These are phyloP conservation scores for Lentinus polychrous DNA, from an alignment of 1,284 basidiomycete species.

Conservation along the genomic window DNA sequence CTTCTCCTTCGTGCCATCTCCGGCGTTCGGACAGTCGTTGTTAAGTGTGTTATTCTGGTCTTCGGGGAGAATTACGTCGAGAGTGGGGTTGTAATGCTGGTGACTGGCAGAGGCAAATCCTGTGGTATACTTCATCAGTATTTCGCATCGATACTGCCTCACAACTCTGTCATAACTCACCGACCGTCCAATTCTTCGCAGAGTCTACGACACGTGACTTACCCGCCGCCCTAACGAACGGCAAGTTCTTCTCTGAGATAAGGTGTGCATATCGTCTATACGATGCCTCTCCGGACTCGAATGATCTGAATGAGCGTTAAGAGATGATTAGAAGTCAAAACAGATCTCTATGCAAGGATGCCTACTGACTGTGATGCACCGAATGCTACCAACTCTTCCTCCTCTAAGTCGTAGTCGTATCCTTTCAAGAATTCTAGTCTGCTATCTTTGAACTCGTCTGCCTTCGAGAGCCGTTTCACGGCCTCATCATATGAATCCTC, in stretches of 20 bases:
- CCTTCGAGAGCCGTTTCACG: conserved; percentile 41
- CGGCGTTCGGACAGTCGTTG: conserved; percentile 57
- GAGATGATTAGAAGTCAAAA: not conserved
- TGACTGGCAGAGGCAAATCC: conserved; percentile 40
- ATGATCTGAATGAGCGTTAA: too few species aligned
- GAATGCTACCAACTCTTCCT: conserved; percentile 57
- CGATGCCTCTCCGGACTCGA: conserved; percentile 39
- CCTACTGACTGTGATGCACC: conserved; percentile 63
- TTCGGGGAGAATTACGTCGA: conserved; percentile 49
- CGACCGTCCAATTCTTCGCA: conserved; percentile 65
- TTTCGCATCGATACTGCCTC: not conserved
- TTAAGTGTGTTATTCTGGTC: conserved; percentile 70
- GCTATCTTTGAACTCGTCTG: conserved; percentile 34
- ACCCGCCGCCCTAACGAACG: conserved; percentile 64
- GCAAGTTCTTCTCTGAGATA: conserved; percentile 33
- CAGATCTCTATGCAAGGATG: not conserved
- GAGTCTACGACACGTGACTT: conserved; percentile 58
- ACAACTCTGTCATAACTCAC: conserved; percentile 28
- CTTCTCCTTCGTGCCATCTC: conserved; percentile 36
- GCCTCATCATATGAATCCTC: conserved; percentile 30
- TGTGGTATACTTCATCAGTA: conserved; percentile 16
- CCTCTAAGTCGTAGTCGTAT: conserved; percentile 55
- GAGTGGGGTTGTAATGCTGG: conserved; percentile 26
- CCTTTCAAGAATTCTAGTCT: conserved; percentile 54
- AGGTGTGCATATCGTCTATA: conserved; percentile 47